Conservation (phyloP, 2,329 filamentous ascomycete species). For the Huntiella bhutanensis region DNA sequence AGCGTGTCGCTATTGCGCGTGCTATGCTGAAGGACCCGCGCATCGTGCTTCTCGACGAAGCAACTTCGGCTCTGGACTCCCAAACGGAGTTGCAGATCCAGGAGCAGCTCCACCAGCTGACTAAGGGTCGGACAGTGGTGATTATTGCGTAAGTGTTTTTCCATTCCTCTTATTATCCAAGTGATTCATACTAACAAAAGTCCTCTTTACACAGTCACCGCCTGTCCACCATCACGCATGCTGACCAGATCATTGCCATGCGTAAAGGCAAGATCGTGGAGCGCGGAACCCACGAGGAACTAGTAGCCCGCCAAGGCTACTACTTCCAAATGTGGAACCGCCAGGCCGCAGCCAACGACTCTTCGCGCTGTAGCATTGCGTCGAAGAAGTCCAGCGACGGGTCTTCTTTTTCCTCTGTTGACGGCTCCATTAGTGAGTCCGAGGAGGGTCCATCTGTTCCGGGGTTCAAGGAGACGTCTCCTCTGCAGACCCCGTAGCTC, state of each 20-base stretch:
- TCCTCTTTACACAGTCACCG: conserved; percentile 37
- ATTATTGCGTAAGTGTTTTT: conserved; percentile 60
- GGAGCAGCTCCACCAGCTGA: conserved; percentile 62
- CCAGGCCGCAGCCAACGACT: conserved; percentile 55
- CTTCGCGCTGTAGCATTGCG: too few relatives aligned
- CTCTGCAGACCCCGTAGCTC: too few relatives aligned
- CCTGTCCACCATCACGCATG: conserved; percentile 67
- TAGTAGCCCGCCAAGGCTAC: conserved; percentile 49
- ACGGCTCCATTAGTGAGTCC: too few relatives aligned
- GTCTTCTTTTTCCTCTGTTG: too few relatives aligned
- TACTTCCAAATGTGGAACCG: conserved; percentile 82
- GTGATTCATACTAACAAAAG: conserved; percentile 12
- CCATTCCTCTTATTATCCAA: not conserved
- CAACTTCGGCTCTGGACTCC: conserved; percentile 76
- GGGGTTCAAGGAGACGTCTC: too few relatives aligned
- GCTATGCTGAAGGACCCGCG: conserved; percentile 83
- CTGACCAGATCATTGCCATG: conserved; percentile 68
- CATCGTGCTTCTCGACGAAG: conserved; percentile 85
- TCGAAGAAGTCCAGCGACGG: too few relatives aligned
- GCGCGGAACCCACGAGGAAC: conserved; percentile 58
- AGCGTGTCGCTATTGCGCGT: conserved; percentile 80
- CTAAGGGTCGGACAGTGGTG: conserved; percentile 72
- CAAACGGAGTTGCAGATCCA: conserved; percentile 91
- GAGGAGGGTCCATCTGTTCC: too few relatives aligned
- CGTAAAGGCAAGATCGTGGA: conserved; percentile 61